These are phyloP conservation scores for Aspergillus haitiensis DNA, from an alignment of 495 filamentous ascomycete species.

Conservation along the genomic window DNA sequence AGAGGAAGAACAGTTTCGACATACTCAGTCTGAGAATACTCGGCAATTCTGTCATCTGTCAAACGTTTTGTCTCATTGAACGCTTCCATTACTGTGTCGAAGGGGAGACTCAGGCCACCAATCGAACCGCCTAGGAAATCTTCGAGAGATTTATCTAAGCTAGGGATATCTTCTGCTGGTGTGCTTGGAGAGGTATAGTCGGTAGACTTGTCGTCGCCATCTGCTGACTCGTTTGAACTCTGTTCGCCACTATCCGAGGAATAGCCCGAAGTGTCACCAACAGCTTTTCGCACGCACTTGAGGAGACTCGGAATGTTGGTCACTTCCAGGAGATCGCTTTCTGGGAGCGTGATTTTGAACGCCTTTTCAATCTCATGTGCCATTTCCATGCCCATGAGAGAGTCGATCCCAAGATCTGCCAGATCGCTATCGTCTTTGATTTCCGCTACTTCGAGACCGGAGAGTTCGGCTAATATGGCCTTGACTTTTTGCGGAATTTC, in stretches of 20 bases:
- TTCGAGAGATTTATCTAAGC: neutral
- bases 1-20: neutral
- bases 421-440: constrained; percentile 35
- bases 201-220: neutral
- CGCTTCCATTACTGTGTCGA: neutral
- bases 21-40: neutral
- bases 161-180: neutral
- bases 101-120: neutral
- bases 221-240: neutral
- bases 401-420: constrained; percentile 53
- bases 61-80: neutral
- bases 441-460: constrained; percentile 36
- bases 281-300: neutral
- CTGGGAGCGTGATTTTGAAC: constrained; percentile 36
- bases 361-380: constrained; percentile 40
- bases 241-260: neutral
- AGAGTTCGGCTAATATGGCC: constrained; percentile 33
- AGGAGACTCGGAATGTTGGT: constrained; percentile 3
- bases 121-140: neutral
- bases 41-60: neutral
- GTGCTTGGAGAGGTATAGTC: neutral
- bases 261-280: neutral
- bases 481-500: constrained; percentile 15
- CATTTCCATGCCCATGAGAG: constrained; percentile 53
- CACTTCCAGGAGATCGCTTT: constrained; percentile 32